Evolutionary conservation across 805 yeast genomes (phyloP).

Genomic region (Myxozyma geophila): DNA sequence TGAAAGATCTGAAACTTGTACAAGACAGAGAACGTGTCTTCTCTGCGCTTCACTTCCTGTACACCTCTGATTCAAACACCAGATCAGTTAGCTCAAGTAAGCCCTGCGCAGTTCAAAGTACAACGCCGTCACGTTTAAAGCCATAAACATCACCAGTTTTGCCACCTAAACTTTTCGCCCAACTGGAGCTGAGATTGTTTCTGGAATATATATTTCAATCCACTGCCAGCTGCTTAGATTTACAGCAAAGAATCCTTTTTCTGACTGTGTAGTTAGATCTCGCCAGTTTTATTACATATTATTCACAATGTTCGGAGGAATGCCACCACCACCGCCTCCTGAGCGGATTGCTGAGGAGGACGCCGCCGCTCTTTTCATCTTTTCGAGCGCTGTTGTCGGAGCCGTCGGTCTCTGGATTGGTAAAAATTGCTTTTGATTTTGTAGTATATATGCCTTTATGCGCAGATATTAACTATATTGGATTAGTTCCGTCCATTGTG

Average conservation of each 20-base stretch:
- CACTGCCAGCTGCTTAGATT: too few species aligned
- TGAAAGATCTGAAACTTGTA: too few species aligned
- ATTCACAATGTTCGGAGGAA: conserved; percentile 46
- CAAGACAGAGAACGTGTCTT: too few species aligned
- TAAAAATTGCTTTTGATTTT: conserved; percentile 29
- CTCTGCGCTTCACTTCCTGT: too few species aligned
- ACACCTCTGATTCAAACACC: not conserved
- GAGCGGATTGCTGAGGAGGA: conserved; percentile 46
- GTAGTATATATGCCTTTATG: not conserved
- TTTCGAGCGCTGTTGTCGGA: conserved; percentile 42
- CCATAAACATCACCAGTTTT: too few species aligned
- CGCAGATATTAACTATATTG: not conserved
- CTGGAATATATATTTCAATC: not conserved
- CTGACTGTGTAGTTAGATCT: not conserved
- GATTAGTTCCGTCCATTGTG: conserved; percentile 25
- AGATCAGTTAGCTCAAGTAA: not conserved
- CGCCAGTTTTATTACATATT: not conserved
- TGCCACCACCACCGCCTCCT: conserved; percentile 47
- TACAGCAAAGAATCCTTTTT: not conserved
- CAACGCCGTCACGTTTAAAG: not conserved
- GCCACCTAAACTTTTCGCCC: not conserved
- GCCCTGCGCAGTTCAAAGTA: not conserved
- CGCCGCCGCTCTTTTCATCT: conserved; percentile 41
- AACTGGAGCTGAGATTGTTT: not conserved
- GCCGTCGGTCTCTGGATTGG: conserved; percentile 50